These are phyloP conservation scores for Populus hybrid DNA, from an alignment of 441 rosid species.

Conservation along the genomic window DNA sequence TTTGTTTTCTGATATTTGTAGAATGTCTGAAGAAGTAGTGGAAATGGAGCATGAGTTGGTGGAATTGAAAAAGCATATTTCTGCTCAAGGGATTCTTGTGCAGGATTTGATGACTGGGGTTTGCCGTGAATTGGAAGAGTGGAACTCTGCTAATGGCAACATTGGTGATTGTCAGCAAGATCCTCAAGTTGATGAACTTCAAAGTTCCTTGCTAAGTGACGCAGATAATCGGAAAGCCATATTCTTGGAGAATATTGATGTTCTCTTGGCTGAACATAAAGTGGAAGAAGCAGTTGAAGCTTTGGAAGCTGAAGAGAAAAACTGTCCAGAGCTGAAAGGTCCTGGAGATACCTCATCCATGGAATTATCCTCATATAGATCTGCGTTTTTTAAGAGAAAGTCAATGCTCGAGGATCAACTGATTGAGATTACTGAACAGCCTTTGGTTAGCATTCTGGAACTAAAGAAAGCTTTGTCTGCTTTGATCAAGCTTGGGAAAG, in stretches of 20 bases:
- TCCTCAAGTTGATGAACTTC: conserved; percentile 24
- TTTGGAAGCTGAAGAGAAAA: conserved; percentile 73
- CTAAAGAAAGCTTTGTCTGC: conserved; percentile 57
- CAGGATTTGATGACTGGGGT: conserved; percentile 88
- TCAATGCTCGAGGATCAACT: conserved; percentile 68
- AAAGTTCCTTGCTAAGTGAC: conserved; percentile 30
- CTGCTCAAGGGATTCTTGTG: conserved; percentile 79
- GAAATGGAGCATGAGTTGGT: conserved; percentile 88
- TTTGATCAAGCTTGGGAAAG: conserved; percentile 80
- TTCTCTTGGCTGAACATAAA: conserved; percentile 83
- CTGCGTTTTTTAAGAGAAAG: conserved; percentile 60
- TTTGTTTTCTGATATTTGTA: conserved; percentile 27
- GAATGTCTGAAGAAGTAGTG: conserved; percentile 90
- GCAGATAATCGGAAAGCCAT: conserved; percentile 29
- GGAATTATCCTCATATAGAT: conserved; percentile 47
- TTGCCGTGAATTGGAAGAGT: conserved; percentile 64
- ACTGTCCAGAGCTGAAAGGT: conserved; percentile 50
- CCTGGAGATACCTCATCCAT: conserved; percentile 44
- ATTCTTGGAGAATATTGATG: conserved; percentile 64
- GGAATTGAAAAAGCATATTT: conserved; percentile 80
- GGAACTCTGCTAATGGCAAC: conserved; percentile 44
- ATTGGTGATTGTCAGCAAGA: conserved; percentile 36
- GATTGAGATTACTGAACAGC: conserved; percentile 60
- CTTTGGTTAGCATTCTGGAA: conserved; percentile 48
- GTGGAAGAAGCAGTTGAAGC: conserved; percentile 73